A percentile compares a stretch with the other conserved stretches of the same genome.
These are phyloP conservation scores for Pterocarpus santalinus DNA, from an alignment of 306 rosid genomes.

Conservation along the genomic window DNA sequence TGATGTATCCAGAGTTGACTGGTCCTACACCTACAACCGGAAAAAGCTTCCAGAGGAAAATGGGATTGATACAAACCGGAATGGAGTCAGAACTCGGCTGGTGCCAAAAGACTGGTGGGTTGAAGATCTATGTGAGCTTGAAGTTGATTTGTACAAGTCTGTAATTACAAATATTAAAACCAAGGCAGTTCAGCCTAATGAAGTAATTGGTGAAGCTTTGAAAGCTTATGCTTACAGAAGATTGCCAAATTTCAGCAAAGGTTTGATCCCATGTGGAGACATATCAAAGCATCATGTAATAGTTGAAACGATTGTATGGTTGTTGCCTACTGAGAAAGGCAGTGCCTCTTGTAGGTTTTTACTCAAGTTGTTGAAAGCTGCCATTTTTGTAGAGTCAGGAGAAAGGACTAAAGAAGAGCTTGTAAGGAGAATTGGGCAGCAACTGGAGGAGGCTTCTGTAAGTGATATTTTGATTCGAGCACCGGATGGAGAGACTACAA, in stretches of 20 bases:
- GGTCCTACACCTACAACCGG: slow-evolving; percentile 92
- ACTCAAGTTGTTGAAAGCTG: slow-evolving; percentile 80
- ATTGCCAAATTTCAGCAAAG: slow-evolving; percentile 86
- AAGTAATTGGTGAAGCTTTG: slow-evolving; percentile 93
- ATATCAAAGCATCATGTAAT: slow-evolving; percentile 59
- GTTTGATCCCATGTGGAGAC: slow-evolving; percentile 71
- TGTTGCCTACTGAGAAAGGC: slow-evolving; percentile 86
- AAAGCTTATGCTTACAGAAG: slow-evolving; percentile 86
- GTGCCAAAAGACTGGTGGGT: slow-evolving; percentile 99
- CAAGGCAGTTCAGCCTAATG: slow-evolving; percentile 63
- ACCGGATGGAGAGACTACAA: slow-evolving; percentile 63
- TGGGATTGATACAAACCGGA: slow-evolving; percentile 65
- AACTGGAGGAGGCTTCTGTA: slow-evolving; percentile 90
- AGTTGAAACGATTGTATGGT: slow-evolving; percentile 73
- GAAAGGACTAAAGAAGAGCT: slow-evolving; percentile 69
- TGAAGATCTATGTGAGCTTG: slow-evolving; percentile 95
- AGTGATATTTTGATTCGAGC: slow-evolving; percentile 77
- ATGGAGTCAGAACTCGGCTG: slow-evolving; percentile 65
- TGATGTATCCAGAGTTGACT: slow-evolving; percentile 85
- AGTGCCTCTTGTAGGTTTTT: slow-evolving; percentile 85
- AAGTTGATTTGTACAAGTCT: slow-evolving; percentile 75
- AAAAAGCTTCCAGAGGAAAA: slow-evolving; percentile 89
- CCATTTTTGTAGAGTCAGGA: slow-evolving; percentile 65
- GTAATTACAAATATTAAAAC: slow-evolving; percentile 68
- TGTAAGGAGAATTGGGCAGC: slow-evolving; percentile 81